Base-by-base conservation (phyloP, 2,329 filamentous ascomycete genomes). In the Cordyceps sp. region DNA sequence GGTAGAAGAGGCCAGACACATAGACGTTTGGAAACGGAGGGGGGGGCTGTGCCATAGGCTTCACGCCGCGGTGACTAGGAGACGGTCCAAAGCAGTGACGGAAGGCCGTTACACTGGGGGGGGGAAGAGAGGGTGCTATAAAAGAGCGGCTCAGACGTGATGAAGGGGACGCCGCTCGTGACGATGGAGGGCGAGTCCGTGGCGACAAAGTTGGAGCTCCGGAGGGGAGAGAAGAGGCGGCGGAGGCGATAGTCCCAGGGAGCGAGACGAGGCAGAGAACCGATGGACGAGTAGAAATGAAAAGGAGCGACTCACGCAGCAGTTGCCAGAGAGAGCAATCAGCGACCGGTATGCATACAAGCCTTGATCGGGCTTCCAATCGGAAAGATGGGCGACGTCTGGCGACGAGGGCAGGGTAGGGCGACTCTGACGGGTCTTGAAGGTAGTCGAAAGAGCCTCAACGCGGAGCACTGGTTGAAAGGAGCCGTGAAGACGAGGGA, bases 341-440 rank as follows among this genome's bases (percentile, higher is more conserved):
- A 47, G 46, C 47, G 48, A 52, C 35, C 36, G 42, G 44, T 59
- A 59, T 48, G 39, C 51, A 58, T 60, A 59, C 45, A 57, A 45
- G 35, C 37, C 43, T 38, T 35, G 33, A 32, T 29, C 23, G 39
- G 42, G 34, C 39, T 41, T 40, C 40, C 40, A 49, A 46, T 29
- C 38, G 24, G 30, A 35, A 35, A n/a, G 14, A 29, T 21, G 20
- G 33, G 33, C n/a, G n/a, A n/a, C n/a, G n/a, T n/a, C n/a, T n/a
- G n/a, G 33, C 31, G 34, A 30, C 27, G 29, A 32, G 26, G 35
- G 20, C 19, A 27, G 37, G 33, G 32, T 36, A 39, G 36, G 34
- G 29, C 15, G 31, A 29, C 20, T 34, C 16, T 33, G 38, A 32
- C 26, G 28, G 16, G 30, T 19, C 27, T 35, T 31, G 33, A 35